phyloP scores from a whole-genome alignment of 2,329 filamentous ascomycete species.

The Endocalyx cinctus region DNA sequence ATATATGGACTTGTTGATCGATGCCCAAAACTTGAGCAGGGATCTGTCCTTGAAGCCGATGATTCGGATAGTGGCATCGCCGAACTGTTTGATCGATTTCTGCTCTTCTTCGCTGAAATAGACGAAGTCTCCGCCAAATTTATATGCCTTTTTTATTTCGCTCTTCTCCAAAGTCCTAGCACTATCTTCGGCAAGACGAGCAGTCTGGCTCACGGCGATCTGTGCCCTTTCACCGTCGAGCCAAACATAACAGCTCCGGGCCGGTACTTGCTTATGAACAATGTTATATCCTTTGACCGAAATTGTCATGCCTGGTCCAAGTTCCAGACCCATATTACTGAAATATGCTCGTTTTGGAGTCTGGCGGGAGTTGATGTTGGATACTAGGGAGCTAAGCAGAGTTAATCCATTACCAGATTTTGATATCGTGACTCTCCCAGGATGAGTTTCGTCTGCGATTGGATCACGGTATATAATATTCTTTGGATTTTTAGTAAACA shows the following conservation, averaged over 20 bases:
- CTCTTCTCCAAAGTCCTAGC: slow-evolving; percentile 70
- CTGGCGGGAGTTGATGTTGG: slow-evolving; percentile 87
- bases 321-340: slow-evolving; percentile 78
- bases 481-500: slow-evolving; percentile 37
- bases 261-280: slow-evolving; percentile 76
- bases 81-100: slow-evolving; percentile 71
- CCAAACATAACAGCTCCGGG: slow-evolving; percentile 82
- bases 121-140: slow-evolving; percentile 88
- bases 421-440: slow-evolving; percentile 55
- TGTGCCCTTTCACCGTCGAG: slow-evolving; percentile 80
- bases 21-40: slow-evolving; percentile 76
- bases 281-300: slow-evolving; percentile 92
- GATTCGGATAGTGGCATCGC: slow-evolving; percentile 76
- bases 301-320: slow-evolving; percentile 79
- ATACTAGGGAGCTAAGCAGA: slow-evolving; percentile 73
- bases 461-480: slow-evolving; percentile 87
- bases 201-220: slow-evolving; percentile 70
- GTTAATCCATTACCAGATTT: slow-evolving; percentile 71
- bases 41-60: slow-evolving; percentile 88
- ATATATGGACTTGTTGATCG: slow-evolving; percentile 80
- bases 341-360: slow-evolving; percentile 82
- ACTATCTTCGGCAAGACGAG: slow-evolving; percentile 72
- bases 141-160: slow-evolving; percentile 89
- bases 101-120: slow-evolving; percentile 83
- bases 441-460: slow-evolving; percentile 62